Percentiles rank a stretch among this genome's conserved stretches.
Evolutionary conservation across 176 grass and related monocot species (phyloP).

Genomic region (Hordeum marinum): DNA sequence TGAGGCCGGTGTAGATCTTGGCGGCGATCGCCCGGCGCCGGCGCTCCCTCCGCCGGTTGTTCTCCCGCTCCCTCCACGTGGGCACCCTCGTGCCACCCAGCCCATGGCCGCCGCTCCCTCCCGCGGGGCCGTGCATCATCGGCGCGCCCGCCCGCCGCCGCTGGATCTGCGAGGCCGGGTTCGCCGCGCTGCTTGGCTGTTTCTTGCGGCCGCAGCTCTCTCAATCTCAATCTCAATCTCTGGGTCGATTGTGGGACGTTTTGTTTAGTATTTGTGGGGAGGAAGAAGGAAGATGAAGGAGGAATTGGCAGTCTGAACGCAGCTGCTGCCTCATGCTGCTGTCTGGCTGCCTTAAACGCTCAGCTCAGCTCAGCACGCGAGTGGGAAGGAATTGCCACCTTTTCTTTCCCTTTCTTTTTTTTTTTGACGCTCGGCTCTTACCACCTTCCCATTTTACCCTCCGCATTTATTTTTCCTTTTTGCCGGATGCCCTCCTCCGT

Average conservation of each 20-base stretch:
- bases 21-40: conserved; percentile 88
- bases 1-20: conserved; percentile 88
- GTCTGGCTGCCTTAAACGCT: not conserved
- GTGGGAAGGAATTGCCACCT: not conserved
- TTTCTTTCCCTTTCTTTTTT: not conserved
- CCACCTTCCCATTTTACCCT: conserved; percentile 14
- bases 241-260: not conserved
- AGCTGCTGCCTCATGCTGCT: conserved; percentile 1
- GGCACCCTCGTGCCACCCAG: conserved; percentile 79
- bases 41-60: conserved; percentile 87
- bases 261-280: conserved; percentile 39
- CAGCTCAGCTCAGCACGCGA: not conserved
- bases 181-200: not conserved
- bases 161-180: conserved; percentile 30
- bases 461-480: no score
- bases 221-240: not conserved
- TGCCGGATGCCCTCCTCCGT: no score
- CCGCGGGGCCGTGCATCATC: conserved; percentile 32
- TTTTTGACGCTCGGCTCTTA: not conserved
- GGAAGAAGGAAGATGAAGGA: not conserved
- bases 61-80: conserved; percentile 98
- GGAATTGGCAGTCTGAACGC: conserved; percentile 29
- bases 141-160: not conserved
- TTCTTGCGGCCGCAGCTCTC: not conserved
- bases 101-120: conserved; percentile 9